Base-by-base conservation (phyloP, 83 land plant genomes). In the Thuja plicata region DNA sequence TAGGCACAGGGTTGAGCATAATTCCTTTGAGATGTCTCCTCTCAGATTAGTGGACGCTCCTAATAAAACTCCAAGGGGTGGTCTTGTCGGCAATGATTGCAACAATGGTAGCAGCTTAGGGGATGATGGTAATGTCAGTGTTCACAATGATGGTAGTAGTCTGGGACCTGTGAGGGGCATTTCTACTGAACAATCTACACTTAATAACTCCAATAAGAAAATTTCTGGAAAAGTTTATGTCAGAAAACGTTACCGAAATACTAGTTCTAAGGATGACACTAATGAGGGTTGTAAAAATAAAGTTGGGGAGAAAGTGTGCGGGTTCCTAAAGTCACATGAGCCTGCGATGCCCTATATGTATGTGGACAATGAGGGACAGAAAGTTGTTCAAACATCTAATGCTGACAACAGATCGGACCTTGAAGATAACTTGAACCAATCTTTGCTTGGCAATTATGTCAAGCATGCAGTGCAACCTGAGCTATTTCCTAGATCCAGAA, bases 11-110 rank as follows among this genome's bases (percentile, higher is more conserved):
- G 88, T 60, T 89, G 74, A 24, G 40, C 11, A 79, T 55, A 87
- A 89, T 16, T 87, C 88, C 77, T 85, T 70, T 70, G 83, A 87
- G 87, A 93, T 94, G 24, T 88, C 93, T 21, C 90, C 93, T 81
- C 92, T 93, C 35, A 92, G 93, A 34, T 87, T 90, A 35, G 92
- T 93, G 35, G 93, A 94, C 92, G 90, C 93, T 89, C 70, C 93
- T 19, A 87, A 94, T 15, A 90, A 93, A 54, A 70, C 60, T 91
- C 88, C 10, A 27, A 90, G 88, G 52, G 86, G 54, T 85, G 86
- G 21, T 5, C 11, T 41, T 41, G 50, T 24, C 24, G 27, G 84
- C 84, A 81, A n/a, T 81, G 84, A 50, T 46, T 45, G 46, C 45
- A 80, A 41, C 21, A 43, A 41, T 41, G 48, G 45, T 35, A 38